Evolutionary conservation across 768 basidiomycete genomes (phyloP).

Genomic region (Boletus subcaerulescens): DNA sequence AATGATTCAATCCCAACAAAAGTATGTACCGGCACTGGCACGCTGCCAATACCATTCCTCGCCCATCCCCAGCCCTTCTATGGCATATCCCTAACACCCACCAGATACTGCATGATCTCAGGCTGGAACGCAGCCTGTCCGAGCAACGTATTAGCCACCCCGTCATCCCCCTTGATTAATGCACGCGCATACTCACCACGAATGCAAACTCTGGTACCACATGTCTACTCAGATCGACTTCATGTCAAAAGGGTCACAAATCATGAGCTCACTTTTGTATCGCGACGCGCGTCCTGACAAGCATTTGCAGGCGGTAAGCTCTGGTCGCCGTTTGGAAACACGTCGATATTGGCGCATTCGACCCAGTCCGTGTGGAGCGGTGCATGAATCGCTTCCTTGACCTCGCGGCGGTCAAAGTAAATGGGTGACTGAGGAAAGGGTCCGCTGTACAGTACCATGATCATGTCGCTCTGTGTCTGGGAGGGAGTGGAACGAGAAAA

Average conservation of each 20-base stretch:
- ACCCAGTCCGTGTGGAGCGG: constrained; percentile 57
- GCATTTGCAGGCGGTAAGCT: constrained; percentile 52
- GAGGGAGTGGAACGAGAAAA: not conserved
- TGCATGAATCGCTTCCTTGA: constrained; percentile 66
- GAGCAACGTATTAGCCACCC: not conserved
- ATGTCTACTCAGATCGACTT: constrained; percentile 68
- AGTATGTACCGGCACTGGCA: too few species aligned
- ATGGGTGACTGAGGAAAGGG: constrained; percentile 60
- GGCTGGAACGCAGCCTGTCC: constrained; percentile 64
- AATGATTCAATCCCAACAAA: too few species aligned
- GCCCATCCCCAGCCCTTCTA: not conserved
- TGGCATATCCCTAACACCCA: constrained; percentile 58
- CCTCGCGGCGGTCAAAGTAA: constrained; percentile 68
- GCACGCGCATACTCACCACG: constrained; percentile 30
- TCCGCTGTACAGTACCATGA: constrained; percentile 37
- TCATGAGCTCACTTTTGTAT: constrained; percentile 55
- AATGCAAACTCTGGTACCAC: constrained; percentile 75
- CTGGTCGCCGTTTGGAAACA: constrained; percentile 60
- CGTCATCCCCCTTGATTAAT: too few species aligned
- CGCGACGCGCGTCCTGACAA: constrained; percentile 51
- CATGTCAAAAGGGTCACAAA: too few species aligned
- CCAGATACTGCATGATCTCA: constrained; percentile 62
- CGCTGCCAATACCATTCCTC: too few species aligned
- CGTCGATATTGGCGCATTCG: constrained; percentile 57
- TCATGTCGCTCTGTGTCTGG: not conserved